Base-by-base conservation (phyloP, 345 rosid species). In the Erodium maritimum region DNA sequence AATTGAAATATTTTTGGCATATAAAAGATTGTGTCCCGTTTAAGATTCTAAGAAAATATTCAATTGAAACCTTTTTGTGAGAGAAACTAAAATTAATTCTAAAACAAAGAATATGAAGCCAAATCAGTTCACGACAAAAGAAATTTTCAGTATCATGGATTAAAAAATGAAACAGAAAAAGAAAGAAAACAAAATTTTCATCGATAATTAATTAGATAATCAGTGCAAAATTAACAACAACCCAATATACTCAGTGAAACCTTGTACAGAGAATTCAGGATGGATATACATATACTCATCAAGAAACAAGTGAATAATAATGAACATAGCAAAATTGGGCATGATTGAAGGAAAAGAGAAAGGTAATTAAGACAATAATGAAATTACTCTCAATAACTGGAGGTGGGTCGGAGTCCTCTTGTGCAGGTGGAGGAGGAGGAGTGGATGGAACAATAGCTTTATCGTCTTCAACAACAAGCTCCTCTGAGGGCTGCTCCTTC, bases 301-400 rank as follows among this genome's bases (percentile, higher is more conserved):
- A 25, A 25, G 7, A 37, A 37, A 37, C 46, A 37, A 1, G 33
- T 7, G 13, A 12, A 1, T 46, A 54, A 54, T 7, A 10, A 55
- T 16, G n/a, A 18, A n/a, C n/a, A n/a, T n/a, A n/a, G n/a, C n/a
- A n/a, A n/a, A n/a, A n/a, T n/a, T n/a, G n/a, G n/a, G n/a, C n/a
- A n/a, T n/a, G n/a, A n/a, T n/a, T n/a, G n/a, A n/a, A n/a, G n/a
- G n/a, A n/a, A n/a, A n/a, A n/a, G n/a, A n/a, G n/a, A n/a, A n/a
- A n/a, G n/a, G n/a, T n/a, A n/a, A n/a, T n/a, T n/a, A n/a, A n/a
- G n/a, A n/a, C n/a, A n/a, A n/a, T n/a, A n/a, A n/a, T 2, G 19
- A 13, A 0, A 4, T 64, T 74, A 81, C 85, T 72, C 65, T 75
- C 74, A 33, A 70, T 67, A 4, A 67, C 29, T 12, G 58, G 74